Base-by-base conservation (phyloP, 208 protist species). In the Leishmania tropica region DNA sequence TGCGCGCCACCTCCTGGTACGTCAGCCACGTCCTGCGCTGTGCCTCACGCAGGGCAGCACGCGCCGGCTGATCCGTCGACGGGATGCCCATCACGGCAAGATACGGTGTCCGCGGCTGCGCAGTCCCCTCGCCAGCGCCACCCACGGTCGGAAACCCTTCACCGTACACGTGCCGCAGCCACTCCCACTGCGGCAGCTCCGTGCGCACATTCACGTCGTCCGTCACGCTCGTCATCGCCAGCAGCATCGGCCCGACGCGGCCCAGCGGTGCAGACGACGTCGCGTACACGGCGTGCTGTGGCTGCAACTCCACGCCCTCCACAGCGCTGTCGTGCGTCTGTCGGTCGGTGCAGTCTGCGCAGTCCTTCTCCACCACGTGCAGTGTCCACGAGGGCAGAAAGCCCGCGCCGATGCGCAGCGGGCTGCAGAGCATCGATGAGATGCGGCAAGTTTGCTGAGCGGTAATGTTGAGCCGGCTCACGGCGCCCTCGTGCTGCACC, bases 1-100 rank as follows among this genome's bases (percentile, higher is more conserved):
- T 47, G 42, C 76, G 84, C 35, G 87, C 86, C 11, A 91, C 88
- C 42, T 86, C 86, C 35, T 58, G 40, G 81, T 85, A 91, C 24
- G 75, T 48, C 82, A 88, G 80, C 83, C 90, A 91, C 77, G 86
- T 91, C 31, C 3, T 28, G 68, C 90, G 87, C 81, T 93, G 90
- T 54, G 85, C 73, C 48, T 79, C 53, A 21, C 87, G 85, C 35
- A 86, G 79, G 6, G 65, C 56, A 35, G 56, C 62, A 17, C 90
- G 60, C 35, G 53, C 81, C 8, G 76, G 72, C 35, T 81, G 78
- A 75, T 93, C 90, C 24, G 85, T 83, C 5, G 88, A 88, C 1
- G 86, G 90, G 60, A 91, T 90, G 24, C 89, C 89, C 28, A 91
- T 40, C 78, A 87, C 90, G 11, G 85, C 78, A 0, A 90, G 68